Evolutionary conservation across 306 rosid species (phyloP).

Genomic region (Gleditsia sinensis): DNA sequence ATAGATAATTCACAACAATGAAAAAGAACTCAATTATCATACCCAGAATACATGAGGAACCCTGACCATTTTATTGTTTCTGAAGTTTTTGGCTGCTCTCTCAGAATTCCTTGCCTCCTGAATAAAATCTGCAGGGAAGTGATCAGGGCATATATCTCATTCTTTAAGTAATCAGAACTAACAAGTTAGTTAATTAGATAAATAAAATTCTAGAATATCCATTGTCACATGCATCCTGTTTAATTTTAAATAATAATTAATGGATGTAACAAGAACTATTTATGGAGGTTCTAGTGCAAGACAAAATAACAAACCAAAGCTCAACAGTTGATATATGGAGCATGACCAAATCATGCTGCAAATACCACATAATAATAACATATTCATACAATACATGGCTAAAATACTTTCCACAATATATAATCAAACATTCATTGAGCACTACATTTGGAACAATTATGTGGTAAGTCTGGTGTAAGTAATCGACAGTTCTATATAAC

Average conservation of each 20-base stretch:
- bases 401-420: background rate
- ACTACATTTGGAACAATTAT: background rate
- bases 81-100: slow-evolving; percentile 70
- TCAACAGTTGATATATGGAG: background rate
- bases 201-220: slow-evolving; percentile 3
- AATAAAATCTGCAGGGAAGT: slow-evolving; percentile 64
- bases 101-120: slow-evolving; percentile 89
- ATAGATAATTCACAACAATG: slow-evolving; percentile 4
- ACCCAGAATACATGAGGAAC: slow-evolving; percentile 91
- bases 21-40: slow-evolving; percentile 37
- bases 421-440: background rate
- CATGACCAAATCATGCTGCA: background rate
- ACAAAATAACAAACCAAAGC: background rate
- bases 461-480: background rate
- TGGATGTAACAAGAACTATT: slow-evolving; percentile 26
- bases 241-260: slow-evolving; percentile 17
- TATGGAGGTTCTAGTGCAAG: slow-evolving; percentile 16
- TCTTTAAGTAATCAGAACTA: background rate
- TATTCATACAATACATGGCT: background rate
- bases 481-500: no score
- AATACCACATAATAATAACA: background rate
- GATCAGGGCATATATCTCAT: slow-evolving; percentile 24
- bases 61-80: slow-evolving; percentile 62
- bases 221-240: background rate
- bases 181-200: slow-evolving; percentile 21